phyloP scores from a whole-genome alignment of 75 land plant species.

The Cunninghamia lanceolata region DNA sequence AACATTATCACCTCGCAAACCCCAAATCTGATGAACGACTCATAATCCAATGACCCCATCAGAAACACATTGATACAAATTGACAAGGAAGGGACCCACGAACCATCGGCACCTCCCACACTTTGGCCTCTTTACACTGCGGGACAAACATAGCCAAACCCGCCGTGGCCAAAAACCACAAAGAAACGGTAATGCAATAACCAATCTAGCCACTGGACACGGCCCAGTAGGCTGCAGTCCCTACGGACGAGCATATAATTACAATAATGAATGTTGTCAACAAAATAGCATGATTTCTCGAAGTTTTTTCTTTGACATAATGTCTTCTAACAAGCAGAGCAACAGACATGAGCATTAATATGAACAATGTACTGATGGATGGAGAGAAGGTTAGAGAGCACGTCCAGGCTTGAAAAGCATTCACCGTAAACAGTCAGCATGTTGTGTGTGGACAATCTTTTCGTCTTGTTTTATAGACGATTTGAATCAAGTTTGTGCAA shows the following conservation, averaged over 20 bases:
- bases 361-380: conserved; percentile 71
- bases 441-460: no score
- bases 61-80: conserved; percentile 74
- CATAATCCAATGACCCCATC: conserved; percentile 68
- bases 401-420: conserved; percentile 70
- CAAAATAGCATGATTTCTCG: conserved; percentile 4
- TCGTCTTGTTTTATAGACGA: no score
- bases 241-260: conserved; percentile 52
- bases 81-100: conserved; percentile 89
- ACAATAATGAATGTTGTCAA: conserved; percentile 28
- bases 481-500: no score
- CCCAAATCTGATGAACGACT: conserved; percentile 63
- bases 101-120: conserved; percentile 96
- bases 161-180: conserved; percentile 66
- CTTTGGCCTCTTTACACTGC: conserved; percentile 39
- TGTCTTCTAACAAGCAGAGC: conserved; percentile 71
- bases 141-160: conserved; percentile 51
- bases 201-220: conserved; percentile 54
- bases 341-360: conserved; percentile 73
- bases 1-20: conserved; percentile 67
- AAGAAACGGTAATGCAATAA: conserved; percentile 26
- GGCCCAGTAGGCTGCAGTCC: conserved; percentile 51
- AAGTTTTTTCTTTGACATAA: conserved; percentile 37
- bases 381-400: conserved; percentile 60
- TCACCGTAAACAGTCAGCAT: no score